Conservation (phyloP, 2,329 filamentous ascomycete genomes). For the Fulvia fulva region DNA sequence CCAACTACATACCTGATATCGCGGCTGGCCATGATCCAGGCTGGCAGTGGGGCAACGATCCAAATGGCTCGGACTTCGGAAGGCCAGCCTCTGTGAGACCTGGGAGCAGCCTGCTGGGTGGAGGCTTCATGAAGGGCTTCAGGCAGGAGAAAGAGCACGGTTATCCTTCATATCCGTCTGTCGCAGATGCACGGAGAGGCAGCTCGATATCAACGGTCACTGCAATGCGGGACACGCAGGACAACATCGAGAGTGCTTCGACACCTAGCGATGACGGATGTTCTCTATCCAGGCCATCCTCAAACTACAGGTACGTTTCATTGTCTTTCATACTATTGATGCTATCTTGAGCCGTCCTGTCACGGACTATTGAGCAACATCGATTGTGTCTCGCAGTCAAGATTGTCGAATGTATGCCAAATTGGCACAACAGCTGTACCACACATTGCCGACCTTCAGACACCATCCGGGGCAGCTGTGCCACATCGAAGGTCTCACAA, state of each 20-base stretch:
- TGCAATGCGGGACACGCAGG: constrained; percentile 21
- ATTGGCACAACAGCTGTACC: background rate
- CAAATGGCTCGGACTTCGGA: constrained; percentile 46
- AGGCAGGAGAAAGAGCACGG: constrained; percentile 28
- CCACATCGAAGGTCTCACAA: background rate
- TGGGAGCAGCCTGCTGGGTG: constrained; percentile 45
- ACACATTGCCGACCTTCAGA: background rate
- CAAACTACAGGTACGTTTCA: constrained; percentile 42
- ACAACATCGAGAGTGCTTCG: constrained; percentile 26
- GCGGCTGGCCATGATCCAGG: constrained; percentile 57
- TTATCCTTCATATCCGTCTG: constrained; percentile 21
- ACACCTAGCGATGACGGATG: constrained; percentile 31
- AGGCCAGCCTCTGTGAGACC: constrained; percentile 45
- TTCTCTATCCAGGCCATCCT: constrained; percentile 30
- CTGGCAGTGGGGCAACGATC: constrained; percentile 60
- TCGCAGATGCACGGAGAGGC: constrained; percentile 36
- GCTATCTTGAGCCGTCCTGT: background rate
- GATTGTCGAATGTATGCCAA: background rate
- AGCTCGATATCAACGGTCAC: constrained; percentile 39
- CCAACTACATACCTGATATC: constrained; percentile 53
- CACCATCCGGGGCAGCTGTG: background rate
- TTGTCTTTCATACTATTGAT: background rate
- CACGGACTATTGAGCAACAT: background rate
- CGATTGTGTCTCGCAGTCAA: background rate
- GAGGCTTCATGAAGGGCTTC: constrained; percentile 16